phyloP scores from a whole-genome alignment of 1,139 yeast species.

The Kazachstania sp. region DNA sequence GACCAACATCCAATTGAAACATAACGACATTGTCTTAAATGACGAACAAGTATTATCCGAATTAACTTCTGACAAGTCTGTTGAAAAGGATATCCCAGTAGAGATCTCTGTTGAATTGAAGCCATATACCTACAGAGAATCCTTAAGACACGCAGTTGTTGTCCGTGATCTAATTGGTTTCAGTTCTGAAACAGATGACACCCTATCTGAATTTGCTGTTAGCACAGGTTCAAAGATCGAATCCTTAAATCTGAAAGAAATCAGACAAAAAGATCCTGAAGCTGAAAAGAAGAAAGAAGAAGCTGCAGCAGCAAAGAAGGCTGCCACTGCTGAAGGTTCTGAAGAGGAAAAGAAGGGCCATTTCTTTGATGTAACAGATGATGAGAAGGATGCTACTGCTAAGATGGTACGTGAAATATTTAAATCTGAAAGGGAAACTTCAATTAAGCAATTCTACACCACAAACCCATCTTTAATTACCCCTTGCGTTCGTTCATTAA shows the following conservation, averaged over 20 bases:
- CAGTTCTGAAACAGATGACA: constrained; percentile 26
- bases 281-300: constrained; percentile 7
- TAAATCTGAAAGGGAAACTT: constrained; percentile 13
- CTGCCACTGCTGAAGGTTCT: constrained; percentile 11
- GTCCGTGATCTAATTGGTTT: constrained; percentile 31
- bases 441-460: constrained; percentile 16
- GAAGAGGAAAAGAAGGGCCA: constrained; percentile 14
- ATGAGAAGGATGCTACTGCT: constrained; percentile 27
- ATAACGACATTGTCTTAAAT: constrained; percentile 14
- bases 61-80: constrained; percentile 13
- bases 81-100: constrained; percentile 9
- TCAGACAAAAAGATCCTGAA: constrained; percentile 14
- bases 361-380: constrained; percentile 26
- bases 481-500: constrained; percentile 42
- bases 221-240: constrained; percentile 28
- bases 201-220: constrained; percentile 26
- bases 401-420: constrained; percentile 24
- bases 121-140: constrained; percentile 28
- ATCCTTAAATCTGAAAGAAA: constrained; percentile 19
- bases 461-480: constrained; percentile 27
- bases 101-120: constrained; percentile 19
- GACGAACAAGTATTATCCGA: constrained; percentile 19
- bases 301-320: constrained; percentile 12
- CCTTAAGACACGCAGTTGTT: constrained; percentile 26
- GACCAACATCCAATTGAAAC: constrained; percentile 22